Percentiles rank a stretch among this genome's conserved stretches.
Conservation (phyloP, 2,329 filamentous ascomycete genomes). For the Aspergillus quadrilineatus region DNA sequence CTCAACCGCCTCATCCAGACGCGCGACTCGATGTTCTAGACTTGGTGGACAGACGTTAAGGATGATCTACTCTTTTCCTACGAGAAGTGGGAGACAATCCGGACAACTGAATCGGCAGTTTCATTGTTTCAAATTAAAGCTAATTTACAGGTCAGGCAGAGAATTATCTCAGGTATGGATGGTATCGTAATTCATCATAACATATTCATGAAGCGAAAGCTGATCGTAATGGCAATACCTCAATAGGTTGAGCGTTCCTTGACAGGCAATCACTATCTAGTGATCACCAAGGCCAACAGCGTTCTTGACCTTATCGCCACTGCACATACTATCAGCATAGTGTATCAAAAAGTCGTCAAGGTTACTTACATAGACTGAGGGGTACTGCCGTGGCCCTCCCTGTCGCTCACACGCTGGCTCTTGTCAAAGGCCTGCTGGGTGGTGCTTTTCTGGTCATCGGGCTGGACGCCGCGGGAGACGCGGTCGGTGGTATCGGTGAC, state of each 20-base stretch:
- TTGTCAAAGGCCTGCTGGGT: conserved; percentile 55
- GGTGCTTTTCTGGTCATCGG: conserved; percentile 57
- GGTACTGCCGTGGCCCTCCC: conserved; percentile 39
- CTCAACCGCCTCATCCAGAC: conserved; percentile 60
- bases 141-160: conserved; percentile 7
- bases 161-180: conserved; percentile 13
- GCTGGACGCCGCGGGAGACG: conserved; percentile 49
- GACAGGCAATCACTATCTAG: conserved; percentile 10
- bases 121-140: background rate
- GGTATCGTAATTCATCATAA: conserved; percentile 29
- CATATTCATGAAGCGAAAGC: conserved; percentile 6
- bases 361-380: conserved; percentile 41
- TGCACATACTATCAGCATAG: conserved; percentile 18
- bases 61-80: background rate
- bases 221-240: background rate
- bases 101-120: background rate
- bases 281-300: conserved; percentile 41
- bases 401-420: conserved; percentile 47
- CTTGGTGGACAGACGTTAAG: conserved; percentile 53
- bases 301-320: conserved; percentile 47
- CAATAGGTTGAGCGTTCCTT: background rate
- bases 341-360: background rate
- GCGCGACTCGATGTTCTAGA: conserved; percentile 74
- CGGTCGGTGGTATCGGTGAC: conserved; percentile 59
- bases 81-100: background rate